phyloP scores from a whole-genome alignment of 202 grass and related monocot genomes.

The Panicum hallii region DNA sequence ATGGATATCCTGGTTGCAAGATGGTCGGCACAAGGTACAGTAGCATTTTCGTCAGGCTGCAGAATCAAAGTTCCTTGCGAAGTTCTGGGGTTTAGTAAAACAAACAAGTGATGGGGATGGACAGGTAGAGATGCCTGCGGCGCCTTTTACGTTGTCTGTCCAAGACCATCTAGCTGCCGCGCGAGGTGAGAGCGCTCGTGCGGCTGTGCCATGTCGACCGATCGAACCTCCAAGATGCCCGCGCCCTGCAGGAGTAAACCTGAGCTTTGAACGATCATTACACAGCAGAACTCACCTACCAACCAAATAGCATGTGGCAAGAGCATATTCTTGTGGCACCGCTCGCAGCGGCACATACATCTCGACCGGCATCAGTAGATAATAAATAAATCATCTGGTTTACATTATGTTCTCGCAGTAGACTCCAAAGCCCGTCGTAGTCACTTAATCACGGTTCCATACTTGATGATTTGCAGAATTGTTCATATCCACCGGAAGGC shows the following conservation, averaged over 20 bases:
- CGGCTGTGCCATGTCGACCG: neutral
- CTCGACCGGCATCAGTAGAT: neutral
- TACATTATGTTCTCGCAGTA: neutral
- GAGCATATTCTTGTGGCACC: slow-evolving; percentile 51
- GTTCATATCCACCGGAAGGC: no score
- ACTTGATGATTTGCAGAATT: neutral
- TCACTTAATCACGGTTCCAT: slow-evolving; percentile 42
- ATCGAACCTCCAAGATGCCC: slow-evolving; percentile 23
- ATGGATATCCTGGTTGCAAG: neutral
- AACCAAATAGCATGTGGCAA: slow-evolving; percentile 23
- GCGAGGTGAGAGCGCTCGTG: neutral
- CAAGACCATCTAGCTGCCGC: no score
- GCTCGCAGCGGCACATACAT: neutral
- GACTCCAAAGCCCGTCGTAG: neutral
- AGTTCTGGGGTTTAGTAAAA: no score
- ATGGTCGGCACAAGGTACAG: neutral
- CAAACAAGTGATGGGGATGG: no score
- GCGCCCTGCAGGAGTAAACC: slow-evolving; percentile 45
- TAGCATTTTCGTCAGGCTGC: neutral
- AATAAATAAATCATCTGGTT: neutral
- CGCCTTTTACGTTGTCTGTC: no score
- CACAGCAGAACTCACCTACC: slow-evolving; percentile 26
- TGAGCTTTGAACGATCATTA: neutral
- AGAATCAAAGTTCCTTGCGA: neutral
- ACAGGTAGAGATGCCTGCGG: no score